Base-by-base conservation (phyloP, 2,329 filamentous ascomycete genomes). In the Hysterium pulicare region DNA sequence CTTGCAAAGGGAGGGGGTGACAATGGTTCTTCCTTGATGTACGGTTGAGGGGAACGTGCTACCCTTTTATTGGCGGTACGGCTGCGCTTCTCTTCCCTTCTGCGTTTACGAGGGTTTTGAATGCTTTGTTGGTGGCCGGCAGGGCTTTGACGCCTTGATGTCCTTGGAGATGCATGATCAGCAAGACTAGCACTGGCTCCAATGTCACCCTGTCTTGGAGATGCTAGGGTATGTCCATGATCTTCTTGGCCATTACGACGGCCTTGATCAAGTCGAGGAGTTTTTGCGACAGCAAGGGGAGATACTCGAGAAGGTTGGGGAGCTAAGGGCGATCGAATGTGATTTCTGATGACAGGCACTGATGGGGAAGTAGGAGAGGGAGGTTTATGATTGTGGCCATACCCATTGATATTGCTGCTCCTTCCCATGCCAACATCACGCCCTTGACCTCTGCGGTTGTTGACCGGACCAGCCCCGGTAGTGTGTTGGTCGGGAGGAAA, bases 281-380 rank as follows among this genome's bases (percentile, higher is more conserved):
- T 66, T 58, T 78, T 79, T 42, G 74, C 63, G 33, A 72, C 69
- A 43, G 78, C 74, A 47, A 82, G 65, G 35, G 78, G 77, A 20
- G 79, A 79, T 19, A 81, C 81, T 58, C 87, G 84, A 37, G 83
- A 82, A 40, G 87, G 86, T 58, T 87, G 86, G 20, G 87, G 86
- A 39, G 87, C 87, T 58, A 84, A 70, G 32, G 84, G 85, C 26
- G 82, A 83, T 38, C 83, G 79, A 55, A 90, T 83, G 61, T 90
- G 84, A 53, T 82, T 83, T 58, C 82, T 81, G 54, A 90, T 75
- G 39, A 78, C 67, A 40, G 68, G 61, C 22, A 66, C 55, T 22
- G 64, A 59, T 32, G 72, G 55, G 30, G 53, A 52, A 37, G 40
- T 40, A 50, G n/a, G 31, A 40, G 28, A 42, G 35, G 30, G 40